These are phyloP conservation scores for Emmonsiellopsis sp. DNA, from an alignment of 2,329 filamentous ascomycete genomes.

Conservation along the genomic window DNA sequence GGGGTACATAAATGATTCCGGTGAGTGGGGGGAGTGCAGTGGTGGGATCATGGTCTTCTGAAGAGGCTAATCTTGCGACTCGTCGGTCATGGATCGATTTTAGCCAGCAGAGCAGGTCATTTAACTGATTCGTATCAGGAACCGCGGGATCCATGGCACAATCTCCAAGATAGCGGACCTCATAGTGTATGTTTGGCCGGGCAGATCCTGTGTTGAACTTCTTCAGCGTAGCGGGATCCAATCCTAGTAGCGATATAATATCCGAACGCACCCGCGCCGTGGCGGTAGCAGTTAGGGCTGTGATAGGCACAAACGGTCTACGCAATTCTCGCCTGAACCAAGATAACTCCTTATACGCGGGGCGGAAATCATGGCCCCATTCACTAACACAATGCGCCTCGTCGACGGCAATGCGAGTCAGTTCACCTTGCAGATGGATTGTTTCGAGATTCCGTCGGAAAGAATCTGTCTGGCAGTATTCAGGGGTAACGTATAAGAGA, in stretches of 20 bases:
- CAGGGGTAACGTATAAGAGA: slow-evolving; percentile 87
- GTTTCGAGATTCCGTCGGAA: slow-evolving; percentile 67
- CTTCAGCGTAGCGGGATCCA: slow-evolving; percentile 55
- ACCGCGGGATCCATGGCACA: slow-evolving; percentile 19
- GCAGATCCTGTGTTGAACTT: slow-evolving; percentile 76
- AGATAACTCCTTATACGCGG: slow-evolving; percentile 73
- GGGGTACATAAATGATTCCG: slow-evolving; percentile 39
- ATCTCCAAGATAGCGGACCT: slow-evolving; percentile 56
- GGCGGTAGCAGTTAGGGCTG: slow-evolving; percentile 86
- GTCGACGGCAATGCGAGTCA: slow-evolving; percentile 82
- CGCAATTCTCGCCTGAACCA: slow-evolving; percentile 62
- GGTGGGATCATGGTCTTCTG: slow-evolving; percentile 46
- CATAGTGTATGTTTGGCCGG: slow-evolving; percentile 79
- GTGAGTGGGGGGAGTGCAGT: slow-evolving; percentile 27
- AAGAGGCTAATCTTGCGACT: slow-evolving; percentile 53
- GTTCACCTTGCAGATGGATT: slow-evolving; percentile 69
- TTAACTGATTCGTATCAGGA: slow-evolving; percentile 53
- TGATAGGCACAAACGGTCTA: slow-evolving; percentile 79
- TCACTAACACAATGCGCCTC: slow-evolving; percentile 96
- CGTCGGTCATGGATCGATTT: slow-evolving; percentile 62
- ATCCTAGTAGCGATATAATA: slow-evolving; percentile 63
- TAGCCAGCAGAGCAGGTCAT: slow-evolving; percentile 72
- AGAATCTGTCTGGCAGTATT: slow-evolving; percentile 66
- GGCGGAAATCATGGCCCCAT: slow-evolving; percentile 97
- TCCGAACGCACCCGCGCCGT: slow-evolving; percentile 73